phyloP scores from a whole-genome alignment of 768 basidiomycete species.

The Mycena indigotica region DNA sequence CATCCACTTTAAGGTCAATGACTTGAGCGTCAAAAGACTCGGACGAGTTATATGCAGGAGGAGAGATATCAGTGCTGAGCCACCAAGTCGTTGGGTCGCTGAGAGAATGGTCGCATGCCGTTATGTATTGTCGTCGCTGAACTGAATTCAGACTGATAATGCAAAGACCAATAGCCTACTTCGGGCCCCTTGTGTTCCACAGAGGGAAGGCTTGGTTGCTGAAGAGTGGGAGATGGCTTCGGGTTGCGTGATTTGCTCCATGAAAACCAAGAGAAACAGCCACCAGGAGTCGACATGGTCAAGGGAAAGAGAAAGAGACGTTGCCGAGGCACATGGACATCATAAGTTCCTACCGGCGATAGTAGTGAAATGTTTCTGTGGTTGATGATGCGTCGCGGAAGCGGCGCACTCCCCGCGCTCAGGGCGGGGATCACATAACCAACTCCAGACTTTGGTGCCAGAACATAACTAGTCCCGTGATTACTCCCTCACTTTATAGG shows the following conservation, averaged over 20 bases:
- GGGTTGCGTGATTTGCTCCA: constrained; percentile 13
- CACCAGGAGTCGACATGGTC: constrained; percentile 24
- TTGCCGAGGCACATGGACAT: not conserved
- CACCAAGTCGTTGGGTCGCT: constrained; percentile 12
- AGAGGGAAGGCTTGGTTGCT: not conserved
- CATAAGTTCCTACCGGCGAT: not conserved
- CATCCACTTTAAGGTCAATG: constrained; percentile 57
- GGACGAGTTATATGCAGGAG: constrained; percentile 43
- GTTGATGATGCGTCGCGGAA: constrained; percentile 3
- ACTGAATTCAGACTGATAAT: not conserved
- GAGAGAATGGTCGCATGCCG: constrained; percentile 15
- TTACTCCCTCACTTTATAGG: too few species aligned
- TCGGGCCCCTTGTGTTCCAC: constrained; percentile 8
- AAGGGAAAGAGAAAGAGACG: constrained; percentile 8
- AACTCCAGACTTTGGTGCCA: too few species aligned
- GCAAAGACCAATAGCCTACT: not conserved
- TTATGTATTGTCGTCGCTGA: constrained; percentile 7
- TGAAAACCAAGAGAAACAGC: constrained; percentile 41
- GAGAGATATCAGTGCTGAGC: constrained; percentile 30
- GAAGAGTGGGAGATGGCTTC: constrained; percentile 1
- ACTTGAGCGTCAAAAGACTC: constrained; percentile 32
- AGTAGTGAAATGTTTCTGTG: constrained; percentile 3
- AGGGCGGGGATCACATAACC: constrained; percentile 1
- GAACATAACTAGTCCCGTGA: too few species aligned
- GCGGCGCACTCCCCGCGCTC: constrained; percentile 6